Evolutionary conservation across 306 rosid species (phyloP).

Genomic region (Hippophae tibetana): DNA sequence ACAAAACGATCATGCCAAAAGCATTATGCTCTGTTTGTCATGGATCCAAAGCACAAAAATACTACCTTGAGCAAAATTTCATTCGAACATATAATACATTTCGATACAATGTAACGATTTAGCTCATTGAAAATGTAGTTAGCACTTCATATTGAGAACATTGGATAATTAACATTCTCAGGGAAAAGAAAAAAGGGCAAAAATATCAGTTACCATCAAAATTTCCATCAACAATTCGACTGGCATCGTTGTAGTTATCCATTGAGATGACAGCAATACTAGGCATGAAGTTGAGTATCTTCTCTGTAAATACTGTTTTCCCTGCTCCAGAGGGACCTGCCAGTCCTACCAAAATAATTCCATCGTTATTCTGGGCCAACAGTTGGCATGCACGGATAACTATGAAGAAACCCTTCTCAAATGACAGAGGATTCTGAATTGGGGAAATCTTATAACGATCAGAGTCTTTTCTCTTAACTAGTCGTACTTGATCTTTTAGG

Average conservation of each 20-base stretch:
- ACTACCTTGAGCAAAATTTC: neutral
- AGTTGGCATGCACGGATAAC: constrained; percentile 88
- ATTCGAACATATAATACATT: too few species aligned
- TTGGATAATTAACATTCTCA: constrained; percentile 12
- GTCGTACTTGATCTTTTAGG: constrained; percentile 78
- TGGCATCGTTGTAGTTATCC: constrained; percentile 93
- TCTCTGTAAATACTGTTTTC: constrained; percentile 84
- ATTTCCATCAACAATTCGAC: constrained; percentile 97
- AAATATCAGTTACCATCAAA: constrained; percentile 58
- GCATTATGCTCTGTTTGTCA: constrained; percentile 8
- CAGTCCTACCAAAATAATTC: constrained; percentile 79
- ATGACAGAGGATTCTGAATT: constrained; percentile 59
- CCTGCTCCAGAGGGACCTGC: constrained; percentile 99
- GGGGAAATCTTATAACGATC: constrained; percentile 65
- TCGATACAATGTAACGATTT: too few species aligned
- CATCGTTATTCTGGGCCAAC: constrained; percentile 81
- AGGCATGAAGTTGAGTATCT: constrained; percentile 88
- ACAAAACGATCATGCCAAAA: constrained; percentile 4
- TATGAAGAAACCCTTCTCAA: constrained; percentile 94
- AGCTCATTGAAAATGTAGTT: neutral
- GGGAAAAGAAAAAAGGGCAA: constrained; percentile 12
- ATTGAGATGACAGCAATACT: constrained; percentile 93
- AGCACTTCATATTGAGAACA: constrained; percentile 1
- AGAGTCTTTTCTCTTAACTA: constrained; percentile 63
- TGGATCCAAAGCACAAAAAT: constrained; percentile 18